Percentiles rank a stretch among this genome's conserved stretches.
phyloP scores from a whole-genome alignment of 352 stramenopile genomes.

The Saprolegnia diclina region DNA sequence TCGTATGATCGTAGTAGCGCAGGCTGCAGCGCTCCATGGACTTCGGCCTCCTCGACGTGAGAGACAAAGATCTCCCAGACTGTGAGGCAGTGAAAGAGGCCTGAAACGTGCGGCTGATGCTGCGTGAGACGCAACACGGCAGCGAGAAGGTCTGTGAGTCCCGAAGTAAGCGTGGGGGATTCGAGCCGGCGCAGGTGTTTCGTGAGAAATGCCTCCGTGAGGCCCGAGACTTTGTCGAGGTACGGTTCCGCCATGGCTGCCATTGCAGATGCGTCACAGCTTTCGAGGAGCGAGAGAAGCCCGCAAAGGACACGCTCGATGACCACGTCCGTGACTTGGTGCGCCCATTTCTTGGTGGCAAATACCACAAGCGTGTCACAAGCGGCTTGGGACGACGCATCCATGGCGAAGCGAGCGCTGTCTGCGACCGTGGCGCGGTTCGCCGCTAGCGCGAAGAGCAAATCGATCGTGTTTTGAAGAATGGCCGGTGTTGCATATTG shows the following conservation, averaged over 20 bases:
- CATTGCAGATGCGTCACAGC: background rate
- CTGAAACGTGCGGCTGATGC: slow-evolving; percentile 64
- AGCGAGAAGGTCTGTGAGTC: slow-evolving; percentile 53
- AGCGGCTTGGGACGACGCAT: slow-evolving; percentile 6
- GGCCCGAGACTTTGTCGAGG: slow-evolving; percentile 68
- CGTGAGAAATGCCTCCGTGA: slow-evolving; percentile 67
- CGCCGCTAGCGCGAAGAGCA: slow-evolving; percentile 3
- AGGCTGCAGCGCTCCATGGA: slow-evolving; percentile 46
- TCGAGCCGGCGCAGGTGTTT: slow-evolving; percentile 70
- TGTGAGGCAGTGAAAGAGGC: slow-evolving; percentile 70
- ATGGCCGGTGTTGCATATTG: background rate
- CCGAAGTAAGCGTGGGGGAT: slow-evolving; percentile 39
- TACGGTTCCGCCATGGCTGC: slow-evolving; percentile 38
- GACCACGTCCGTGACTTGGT: slow-evolving; percentile 15
- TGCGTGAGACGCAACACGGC: slow-evolving; percentile 55
- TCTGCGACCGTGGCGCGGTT: background rate
- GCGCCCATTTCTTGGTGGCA: slow-evolving; percentile 18
- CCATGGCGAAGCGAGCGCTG: background rate
- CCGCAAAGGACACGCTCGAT: slow-evolving; percentile 10
- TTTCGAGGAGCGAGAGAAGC: background rate
- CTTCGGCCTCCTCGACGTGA: slow-evolving; percentile 73
- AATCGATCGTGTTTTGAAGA: background rate
- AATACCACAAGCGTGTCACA: slow-evolving; percentile 10
- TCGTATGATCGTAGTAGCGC: slow-evolving; percentile 61
- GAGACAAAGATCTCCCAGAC: slow-evolving; percentile 80